A percentile compares a stretch with the other conserved stretches of the same genome.
Evolutionary conservation across 495 filamentous ascomycete genomes (phyloP).

Genomic region (Lasiosphaeria miniovina): DNA sequence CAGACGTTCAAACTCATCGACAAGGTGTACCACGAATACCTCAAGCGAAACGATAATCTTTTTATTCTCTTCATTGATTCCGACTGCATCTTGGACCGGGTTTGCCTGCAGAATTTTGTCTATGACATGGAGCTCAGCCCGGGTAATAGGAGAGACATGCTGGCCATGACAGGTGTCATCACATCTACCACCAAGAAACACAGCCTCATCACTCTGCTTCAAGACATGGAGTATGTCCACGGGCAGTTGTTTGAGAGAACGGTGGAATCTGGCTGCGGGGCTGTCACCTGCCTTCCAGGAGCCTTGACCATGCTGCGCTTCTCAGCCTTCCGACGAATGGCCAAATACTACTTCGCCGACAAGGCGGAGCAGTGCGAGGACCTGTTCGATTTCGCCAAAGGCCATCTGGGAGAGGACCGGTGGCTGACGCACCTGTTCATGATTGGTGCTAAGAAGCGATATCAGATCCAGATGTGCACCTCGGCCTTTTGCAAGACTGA

Average conservation of each 20-base stretch:
- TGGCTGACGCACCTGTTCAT: constrained; percentile 99
- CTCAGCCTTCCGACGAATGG: constrained; percentile 95
- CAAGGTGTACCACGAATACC: constrained; percentile 85
- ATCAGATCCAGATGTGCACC: constrained; percentile 97
- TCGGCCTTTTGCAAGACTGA: constrained; percentile 98
- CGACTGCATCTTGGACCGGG: constrained; percentile 89
- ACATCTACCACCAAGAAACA: constrained; percentile 91
- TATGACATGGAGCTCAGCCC: constrained; percentile 99
- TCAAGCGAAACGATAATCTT: constrained; percentile 84
- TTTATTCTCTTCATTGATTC: constrained; percentile 98
- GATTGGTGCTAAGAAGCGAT: constrained; percentile 88
- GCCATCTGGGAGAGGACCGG: constrained; percentile 91
- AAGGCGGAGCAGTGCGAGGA: constrained; percentile 96
- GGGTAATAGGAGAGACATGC: constrained; percentile 87
- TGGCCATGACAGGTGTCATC: constrained; percentile 98
- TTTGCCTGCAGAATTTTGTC: constrained; percentile 97
- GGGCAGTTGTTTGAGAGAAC: constrained; percentile 96
- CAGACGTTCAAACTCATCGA: constrained; percentile 93
- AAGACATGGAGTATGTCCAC: constrained; percentile 98
- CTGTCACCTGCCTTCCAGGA: constrained; percentile 92
- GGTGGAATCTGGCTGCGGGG: constrained; percentile 91
- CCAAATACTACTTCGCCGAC: constrained; percentile 98
- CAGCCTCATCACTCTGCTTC: constrained; percentile 83
- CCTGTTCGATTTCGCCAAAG: constrained; percentile 94
- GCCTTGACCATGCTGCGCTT: constrained; percentile 94